Evolutionary conservation across 306 rosid genomes (phyloP).

Genomic region (Lotus japonicus): DNA sequence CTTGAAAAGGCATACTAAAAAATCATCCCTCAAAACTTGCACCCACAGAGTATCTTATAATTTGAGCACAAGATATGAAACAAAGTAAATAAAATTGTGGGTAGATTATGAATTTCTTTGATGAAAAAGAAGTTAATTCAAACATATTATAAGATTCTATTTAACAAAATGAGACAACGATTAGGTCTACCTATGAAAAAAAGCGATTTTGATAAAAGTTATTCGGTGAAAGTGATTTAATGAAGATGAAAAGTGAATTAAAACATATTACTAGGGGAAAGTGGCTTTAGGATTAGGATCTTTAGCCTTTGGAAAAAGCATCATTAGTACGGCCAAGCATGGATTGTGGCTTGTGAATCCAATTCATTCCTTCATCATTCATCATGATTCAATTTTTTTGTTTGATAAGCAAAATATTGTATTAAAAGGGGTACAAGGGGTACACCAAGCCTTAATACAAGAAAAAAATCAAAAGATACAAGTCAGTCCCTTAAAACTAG

Average conservation of each 20-base stretch:
- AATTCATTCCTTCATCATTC: slow-evolving; percentile 5
- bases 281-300: neutral
- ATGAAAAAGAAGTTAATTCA: too few relatives aligned
- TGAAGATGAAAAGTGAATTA: too few relatives aligned
- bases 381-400: slow-evolving; percentile 8
- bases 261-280: too few relatives aligned
- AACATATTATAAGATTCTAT: neutral
- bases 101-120: too few relatives aligned
- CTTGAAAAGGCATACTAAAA: neutral
- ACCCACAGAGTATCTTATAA: neutral
- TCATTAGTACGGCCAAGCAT: neutral
- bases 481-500: too few relatives aligned
- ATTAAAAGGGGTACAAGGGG: too few relatives aligned
- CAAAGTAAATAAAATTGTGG: too few relatives aligned
- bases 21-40: neutral
- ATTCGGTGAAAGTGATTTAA: too few relatives aligned
- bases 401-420: too few relatives aligned
- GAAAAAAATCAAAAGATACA: too few relatives aligned
- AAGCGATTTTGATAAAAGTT: too few relatives aligned
- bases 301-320: neutral
- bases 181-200: neutral
- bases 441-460: too few relatives aligned
- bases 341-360: neutral
- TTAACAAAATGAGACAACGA: neutral
- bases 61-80: neutral